phyloP scores from a whole-genome alignment of 345 rosid genomes.

The Lagerstroemia speciosa region DNA sequence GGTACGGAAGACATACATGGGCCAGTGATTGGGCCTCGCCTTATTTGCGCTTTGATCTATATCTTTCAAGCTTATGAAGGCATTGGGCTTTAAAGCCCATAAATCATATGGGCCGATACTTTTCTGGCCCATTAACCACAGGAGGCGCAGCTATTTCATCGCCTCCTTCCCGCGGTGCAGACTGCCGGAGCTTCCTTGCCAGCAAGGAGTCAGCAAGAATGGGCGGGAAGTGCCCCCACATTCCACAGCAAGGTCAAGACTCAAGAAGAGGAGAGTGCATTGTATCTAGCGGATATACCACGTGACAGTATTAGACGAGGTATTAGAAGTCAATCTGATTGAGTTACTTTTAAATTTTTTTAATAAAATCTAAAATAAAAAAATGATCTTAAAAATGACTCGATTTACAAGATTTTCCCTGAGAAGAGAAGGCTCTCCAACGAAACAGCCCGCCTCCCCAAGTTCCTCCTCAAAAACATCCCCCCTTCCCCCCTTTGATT shows the following conservation, averaged over 20 bases:
- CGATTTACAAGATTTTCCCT: too few relatives aligned
- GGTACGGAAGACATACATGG: too few relatives aligned
- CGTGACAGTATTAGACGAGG: too few relatives aligned
- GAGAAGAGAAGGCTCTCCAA: constrained; percentile 92
- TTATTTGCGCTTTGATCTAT: too few relatives aligned
- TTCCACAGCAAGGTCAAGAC: constrained; percentile 83
- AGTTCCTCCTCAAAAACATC: constrained; percentile 79
- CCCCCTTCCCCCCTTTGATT: constrained; percentile 17
- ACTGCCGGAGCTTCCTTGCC: background rate
- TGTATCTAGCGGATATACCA: too few relatives aligned
- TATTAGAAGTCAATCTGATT: too few relatives aligned
- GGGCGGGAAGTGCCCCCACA: constrained; percentile 69
- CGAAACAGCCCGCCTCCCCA: constrained; percentile 78
- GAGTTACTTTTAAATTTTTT: too few relatives aligned
- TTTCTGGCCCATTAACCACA: background rate
- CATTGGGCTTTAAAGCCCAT: too few relatives aligned
- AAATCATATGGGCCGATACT: too few relatives aligned
- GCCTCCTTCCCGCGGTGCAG: background rate
- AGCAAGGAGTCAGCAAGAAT: background rate
- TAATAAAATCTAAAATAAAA: too few relatives aligned
- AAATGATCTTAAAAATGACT: too few relatives aligned
- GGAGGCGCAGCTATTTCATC: background rate
- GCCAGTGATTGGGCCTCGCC: background rate
- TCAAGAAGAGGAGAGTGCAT: too few relatives aligned
- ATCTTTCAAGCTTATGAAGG: background rate